phyloP scores from a whole-genome alignment of 495 filamentous ascomycete species.

The Evernia prunastri region DNA sequence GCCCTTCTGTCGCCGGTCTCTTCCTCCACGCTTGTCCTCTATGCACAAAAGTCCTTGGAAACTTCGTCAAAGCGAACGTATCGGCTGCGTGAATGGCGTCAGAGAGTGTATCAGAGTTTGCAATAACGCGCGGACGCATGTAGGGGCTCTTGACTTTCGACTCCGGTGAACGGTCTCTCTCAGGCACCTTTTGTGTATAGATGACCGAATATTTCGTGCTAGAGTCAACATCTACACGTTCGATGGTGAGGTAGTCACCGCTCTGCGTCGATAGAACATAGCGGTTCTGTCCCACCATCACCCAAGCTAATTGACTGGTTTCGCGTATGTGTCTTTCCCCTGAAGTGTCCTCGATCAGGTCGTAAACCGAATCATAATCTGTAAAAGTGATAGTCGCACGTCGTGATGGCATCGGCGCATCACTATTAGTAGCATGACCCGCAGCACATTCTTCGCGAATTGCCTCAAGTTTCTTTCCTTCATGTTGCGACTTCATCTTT shows the following conservation, averaged over 20 bases:
- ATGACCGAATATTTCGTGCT: slow-evolving; percentile 13
- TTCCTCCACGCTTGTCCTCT: slow-evolving; percentile 57
- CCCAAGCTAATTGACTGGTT: slow-evolving; percentile 73
- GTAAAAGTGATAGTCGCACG: slow-evolving; percentile 58
- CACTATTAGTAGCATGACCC: background rate
- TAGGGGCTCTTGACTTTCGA: slow-evolving; percentile 46
- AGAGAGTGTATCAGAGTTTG: slow-evolving; percentile 51
- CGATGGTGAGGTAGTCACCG: slow-evolving; percentile 58
- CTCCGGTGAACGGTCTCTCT: slow-evolving; percentile 1
- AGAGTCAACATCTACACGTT: slow-evolving; percentile 30
- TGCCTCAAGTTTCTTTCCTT: slow-evolving; percentile 38
- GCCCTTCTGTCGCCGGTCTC: slow-evolving; percentile 56
- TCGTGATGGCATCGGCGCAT: slow-evolving; percentile 15
- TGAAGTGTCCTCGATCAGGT: slow-evolving; percentile 76
- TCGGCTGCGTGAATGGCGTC: slow-evolving; percentile 78
- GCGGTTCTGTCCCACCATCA: slow-evolving; percentile 55
- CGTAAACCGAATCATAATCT: slow-evolving; percentile 82
- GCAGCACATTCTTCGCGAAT: slow-evolving; percentile 18
- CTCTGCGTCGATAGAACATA: slow-evolving; percentile 56
- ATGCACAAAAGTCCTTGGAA: slow-evolving; percentile 35
- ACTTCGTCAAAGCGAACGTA: slow-evolving; percentile 62
- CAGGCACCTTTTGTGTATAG: slow-evolving; percentile 26
- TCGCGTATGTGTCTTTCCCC: slow-evolving; percentile 70
- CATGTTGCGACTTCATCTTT: slow-evolving; percentile 49
- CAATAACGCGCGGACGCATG: slow-evolving; percentile 59